These are phyloP conservation scores for Striga hermonthica DNA, from an alignment of 305 asterid species.

Conservation along the genomic window DNA sequence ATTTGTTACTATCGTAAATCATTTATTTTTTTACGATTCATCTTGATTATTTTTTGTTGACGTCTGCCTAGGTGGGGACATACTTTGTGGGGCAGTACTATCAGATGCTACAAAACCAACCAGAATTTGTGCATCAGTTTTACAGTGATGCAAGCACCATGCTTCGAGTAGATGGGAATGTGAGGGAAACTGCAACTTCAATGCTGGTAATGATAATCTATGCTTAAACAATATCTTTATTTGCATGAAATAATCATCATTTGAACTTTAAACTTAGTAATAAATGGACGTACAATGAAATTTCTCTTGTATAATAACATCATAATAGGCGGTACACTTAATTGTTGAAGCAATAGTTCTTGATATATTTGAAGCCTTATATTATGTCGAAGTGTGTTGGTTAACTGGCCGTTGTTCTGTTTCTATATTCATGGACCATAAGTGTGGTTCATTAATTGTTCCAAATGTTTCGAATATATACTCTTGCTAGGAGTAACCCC, in stretches of 20 bases:
- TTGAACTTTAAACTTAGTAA: not conserved
- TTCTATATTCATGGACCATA: not conserved
- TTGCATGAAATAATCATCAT: not conserved
- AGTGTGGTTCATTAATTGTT: not conserved
- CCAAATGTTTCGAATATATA: not conserved
- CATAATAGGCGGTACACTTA: not conserved
- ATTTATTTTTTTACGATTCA: not conserved
- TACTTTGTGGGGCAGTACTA: conserved; percentile 82
- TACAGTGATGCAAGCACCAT: conserved; percentile 70
- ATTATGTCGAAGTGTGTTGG: not conserved
- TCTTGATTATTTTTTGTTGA: conserved; percentile 6
- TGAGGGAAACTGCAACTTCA: conserved; percentile 61
- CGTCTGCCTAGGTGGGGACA: conserved; percentile 57
- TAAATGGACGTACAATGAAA: not conserved
- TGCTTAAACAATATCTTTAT: not conserved
- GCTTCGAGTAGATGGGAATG: conserved; percentile 71
- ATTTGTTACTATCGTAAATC: not conserved
- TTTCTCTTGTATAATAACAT: not conserved
- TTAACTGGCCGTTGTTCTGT: conserved; percentile 1
- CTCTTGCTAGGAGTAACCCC: conserved; percentile 1
- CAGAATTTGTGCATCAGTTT: conserved; percentile 66
- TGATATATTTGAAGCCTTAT: not conserved
- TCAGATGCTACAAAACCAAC: conserved; percentile 70
- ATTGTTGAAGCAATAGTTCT: not conserved
- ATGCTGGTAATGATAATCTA: conserved; percentile 76